Base-by-base conservation (phyloP, 2,329 filamentous ascomycete species). In the Chaetomiaceae sp. region DNA sequence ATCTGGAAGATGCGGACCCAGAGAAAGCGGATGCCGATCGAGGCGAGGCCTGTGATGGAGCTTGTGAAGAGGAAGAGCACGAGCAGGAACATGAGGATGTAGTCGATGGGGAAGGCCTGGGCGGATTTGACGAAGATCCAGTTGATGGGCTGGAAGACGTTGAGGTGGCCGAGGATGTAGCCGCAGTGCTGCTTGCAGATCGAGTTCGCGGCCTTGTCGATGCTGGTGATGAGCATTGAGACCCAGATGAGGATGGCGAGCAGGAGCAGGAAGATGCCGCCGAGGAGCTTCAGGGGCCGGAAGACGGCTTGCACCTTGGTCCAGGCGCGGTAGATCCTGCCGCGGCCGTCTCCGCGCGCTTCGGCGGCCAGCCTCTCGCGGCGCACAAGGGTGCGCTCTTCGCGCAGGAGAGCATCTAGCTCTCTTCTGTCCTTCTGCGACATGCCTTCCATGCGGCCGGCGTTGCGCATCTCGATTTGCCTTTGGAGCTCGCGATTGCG, bases 121-220 rank as follows among this genome's bases (percentile, higher is more conserved):
- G 91, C 87, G 0, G 90, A 82, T 70, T 88, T 80, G 59, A 95
- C 84, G 56, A 96, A 83, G 53, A 95, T 76, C 81, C 87, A 95
- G 73, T 99, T 97, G 66, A 96, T 77, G 1, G 94, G 94, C 68
- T 99, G 94, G 76, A 96, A 95, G 62, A 97, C 84, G 68, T 95
- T 90, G 69, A 95, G 88, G 66, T 77, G 80, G 39, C 85, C 90
- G 4, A 99, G 79, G 46, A 97, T 88, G 71, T 96, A 99, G 58
- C 94, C 94, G 68, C 94, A 99, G 63, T 83, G 85, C 55, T 84
- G 77, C 69, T 94, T 92, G 80, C 94, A 99, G 58, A 95, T 75
- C 3, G 91, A 96, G 74, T 97, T 96, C 70, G 88, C 91, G 33
- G 91, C 89, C 75, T 97, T 97, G 80, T 99, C 94, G 65, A 97